Evolutionary conservation across 371 early-diverging fungal genomes (phyloP), one percentile per base, ranked within the genome.

Genomic region (Choanephora cucurbitarum): DNA sequence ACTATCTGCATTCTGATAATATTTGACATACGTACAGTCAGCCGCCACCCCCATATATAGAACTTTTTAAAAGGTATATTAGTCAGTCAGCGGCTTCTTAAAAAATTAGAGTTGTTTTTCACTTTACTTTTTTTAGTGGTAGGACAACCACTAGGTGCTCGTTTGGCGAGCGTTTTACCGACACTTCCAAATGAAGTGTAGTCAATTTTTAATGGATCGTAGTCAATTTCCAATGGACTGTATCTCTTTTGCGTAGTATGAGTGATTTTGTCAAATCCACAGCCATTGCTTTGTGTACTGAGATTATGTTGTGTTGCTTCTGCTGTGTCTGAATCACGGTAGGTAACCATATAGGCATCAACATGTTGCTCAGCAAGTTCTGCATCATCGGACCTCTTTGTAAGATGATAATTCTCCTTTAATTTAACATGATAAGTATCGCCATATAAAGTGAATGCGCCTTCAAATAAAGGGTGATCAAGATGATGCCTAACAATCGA

Each of bases 21-120:
- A 48, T 17, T 72, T 73, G 11, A 85, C 81, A 60, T 91, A 92
- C 0, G 91, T 83, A 67, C 93, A 92, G 66, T 92, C 93, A 4
- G 93, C 90, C 0, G 90, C 92, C 33, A 78, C 65, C 9, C 58
- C 55, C 55, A 61, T 55, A 50, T 62, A 62, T 44, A 53, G 51
- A 28, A 64, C 64, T 55, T 28, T 28, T 28, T 28, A 28, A 28
- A 28, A 37, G 10, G 37, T 7, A 37, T 7, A 37, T 32, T n/a
- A 33, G 24, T 28, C 44, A 48, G 41, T 50, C 17, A 50, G 32
- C 40, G 40, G 11, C n/a, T n/a, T 17, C 18, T 18, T 22, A n/a
- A 24, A 10, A 23, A 11, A 19, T 33, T 19, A 15, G 6, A 21
- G 31, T 17, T 37, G 3, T 13, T 37, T 13, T 37, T 14, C 10